Conservation (phyloP, 257 asterid genomes). For the Plantago major region DNA sequence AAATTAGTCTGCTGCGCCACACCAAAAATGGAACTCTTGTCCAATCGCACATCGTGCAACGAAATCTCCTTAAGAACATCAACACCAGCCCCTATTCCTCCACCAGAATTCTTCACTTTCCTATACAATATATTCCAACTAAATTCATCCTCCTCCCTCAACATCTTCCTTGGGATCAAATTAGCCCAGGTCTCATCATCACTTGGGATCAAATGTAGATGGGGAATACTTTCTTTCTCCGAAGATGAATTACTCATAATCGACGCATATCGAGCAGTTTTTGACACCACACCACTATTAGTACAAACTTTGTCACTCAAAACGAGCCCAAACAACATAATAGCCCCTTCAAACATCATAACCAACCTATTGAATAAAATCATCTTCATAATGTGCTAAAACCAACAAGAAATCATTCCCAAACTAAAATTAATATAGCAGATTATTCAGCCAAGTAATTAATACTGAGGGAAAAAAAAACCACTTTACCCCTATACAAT, state of each 20-base stretch:
- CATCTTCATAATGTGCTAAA: constrained; percentile 20
- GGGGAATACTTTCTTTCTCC: constrained; percentile 47
- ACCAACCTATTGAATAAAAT: constrained; percentile 14
- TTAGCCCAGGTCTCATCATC: constrained; percentile 62
- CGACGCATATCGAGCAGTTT: constrained; percentile 50
- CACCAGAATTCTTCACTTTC: constrained; percentile 37
- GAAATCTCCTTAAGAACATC: constrained; percentile 60
- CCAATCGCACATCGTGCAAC: constrained; percentile 64
- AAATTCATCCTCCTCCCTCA: constrained; percentile 52
- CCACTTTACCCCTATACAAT: no score
- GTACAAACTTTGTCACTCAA: constrained; percentile 60
- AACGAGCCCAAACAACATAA: constrained; percentile 40
- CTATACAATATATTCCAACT: constrained; percentile 49
- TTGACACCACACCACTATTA: constrained; percentile 53
- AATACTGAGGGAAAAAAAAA: no score
- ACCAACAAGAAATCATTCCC: background rate
- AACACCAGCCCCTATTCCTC: constrained; percentile 23
- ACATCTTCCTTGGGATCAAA: constrained; percentile 69
- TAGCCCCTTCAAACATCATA: constrained; percentile 24
- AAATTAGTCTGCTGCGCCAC: constrained; percentile 85
- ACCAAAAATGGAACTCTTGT: constrained; percentile 63
- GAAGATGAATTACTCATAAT: constrained; percentile 47
- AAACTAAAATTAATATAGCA: background rate
- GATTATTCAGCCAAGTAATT: background rate
- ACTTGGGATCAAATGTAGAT: constrained; percentile 64